These are phyloP conservation scores for Euclidium syriacum DNA, from an alignment of 345 rosid genomes.

Conservation along the genomic window DNA sequence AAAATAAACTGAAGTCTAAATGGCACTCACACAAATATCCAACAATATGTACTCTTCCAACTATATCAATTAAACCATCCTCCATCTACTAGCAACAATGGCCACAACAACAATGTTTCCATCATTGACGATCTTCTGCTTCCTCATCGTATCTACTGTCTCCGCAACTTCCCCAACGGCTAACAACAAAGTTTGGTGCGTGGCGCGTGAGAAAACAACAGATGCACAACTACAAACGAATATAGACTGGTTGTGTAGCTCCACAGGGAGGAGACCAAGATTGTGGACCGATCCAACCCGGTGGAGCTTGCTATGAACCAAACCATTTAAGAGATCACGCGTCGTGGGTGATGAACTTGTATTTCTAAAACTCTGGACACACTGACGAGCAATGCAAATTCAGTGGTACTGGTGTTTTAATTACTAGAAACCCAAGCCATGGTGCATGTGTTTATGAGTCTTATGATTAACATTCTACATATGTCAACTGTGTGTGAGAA, in stretches of 20 bases:
- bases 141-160: background rate
- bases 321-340: slow-evolving; percentile 6
- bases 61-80: too few species aligned
- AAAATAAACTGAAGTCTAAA: too few species aligned
- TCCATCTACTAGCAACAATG: background rate
- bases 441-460: background rate
- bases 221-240: slow-evolving; percentile 2
- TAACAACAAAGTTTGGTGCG: slow-evolving; percentile 1
- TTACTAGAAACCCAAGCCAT: background rate
- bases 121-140: background rate
- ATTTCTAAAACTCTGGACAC: background rate
- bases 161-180: background rate
- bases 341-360: slow-evolving; percentile 11
- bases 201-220: background rate
- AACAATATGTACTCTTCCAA: too few species aligned
- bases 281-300: slow-evolving; percentile 10
- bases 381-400: background rate
- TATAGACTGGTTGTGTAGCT: slow-evolving; percentile 20
- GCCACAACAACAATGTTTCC: background rate
- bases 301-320: slow-evolving; percentile 18
- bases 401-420: background rate
- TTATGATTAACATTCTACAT: background rate
- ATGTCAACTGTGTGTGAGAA: background rate
- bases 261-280: background rate
- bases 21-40: background rate